A percentile compares a stretch with the other conserved stretches of the same genome.
phyloP scores from a whole-genome alignment of 176 grass and related monocot genomes.

The Hordeum marinum region DNA sequence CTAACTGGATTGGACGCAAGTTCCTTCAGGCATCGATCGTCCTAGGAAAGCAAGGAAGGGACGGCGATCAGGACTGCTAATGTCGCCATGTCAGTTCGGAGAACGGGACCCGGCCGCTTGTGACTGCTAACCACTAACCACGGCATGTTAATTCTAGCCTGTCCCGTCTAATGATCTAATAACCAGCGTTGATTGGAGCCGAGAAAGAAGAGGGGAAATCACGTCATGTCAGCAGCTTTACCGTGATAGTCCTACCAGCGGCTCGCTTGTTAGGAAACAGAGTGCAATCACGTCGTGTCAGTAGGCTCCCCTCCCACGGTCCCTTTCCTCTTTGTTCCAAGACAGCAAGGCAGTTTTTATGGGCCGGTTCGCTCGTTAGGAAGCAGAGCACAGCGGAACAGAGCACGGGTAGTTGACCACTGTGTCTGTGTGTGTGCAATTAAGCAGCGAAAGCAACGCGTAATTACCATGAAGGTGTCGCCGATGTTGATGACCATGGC shows the following conservation, averaged over 20 bases:
- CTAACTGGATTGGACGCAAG: background rate
- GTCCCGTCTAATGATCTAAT: background rate
- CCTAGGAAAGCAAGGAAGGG: background rate
- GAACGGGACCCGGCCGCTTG: background rate
- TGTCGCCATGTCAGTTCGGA: background rate
- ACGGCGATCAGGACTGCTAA: background rate
- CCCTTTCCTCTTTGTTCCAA: background rate
- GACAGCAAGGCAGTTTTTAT: background rate
- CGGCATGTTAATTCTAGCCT: background rate
- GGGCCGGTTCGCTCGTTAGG: background rate
- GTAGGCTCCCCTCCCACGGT: background rate
- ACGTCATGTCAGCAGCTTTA: constrained; percentile 11
- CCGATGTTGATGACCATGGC: constrained; percentile 94
- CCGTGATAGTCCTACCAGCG: background rate
- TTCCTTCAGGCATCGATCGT: background rate
- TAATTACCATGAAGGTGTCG: constrained; percentile 90
- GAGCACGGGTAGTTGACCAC: background rate
- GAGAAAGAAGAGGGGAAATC: background rate
- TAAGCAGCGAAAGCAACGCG: background rate
- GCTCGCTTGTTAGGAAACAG: constrained; percentile 6
- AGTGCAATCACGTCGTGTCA: background rate
- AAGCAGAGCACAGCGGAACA: constrained; percentile 14
- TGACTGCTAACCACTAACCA: background rate
- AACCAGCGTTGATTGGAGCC: background rate
- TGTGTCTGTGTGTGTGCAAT: background rate